Percentiles rank a stretch among this genome's conserved stretches.
Evolutionary conservation across 2,329 filamentous ascomycete genomes (phyloP).

Genomic region (Nannizziopsis arthrosporioides): DNA sequence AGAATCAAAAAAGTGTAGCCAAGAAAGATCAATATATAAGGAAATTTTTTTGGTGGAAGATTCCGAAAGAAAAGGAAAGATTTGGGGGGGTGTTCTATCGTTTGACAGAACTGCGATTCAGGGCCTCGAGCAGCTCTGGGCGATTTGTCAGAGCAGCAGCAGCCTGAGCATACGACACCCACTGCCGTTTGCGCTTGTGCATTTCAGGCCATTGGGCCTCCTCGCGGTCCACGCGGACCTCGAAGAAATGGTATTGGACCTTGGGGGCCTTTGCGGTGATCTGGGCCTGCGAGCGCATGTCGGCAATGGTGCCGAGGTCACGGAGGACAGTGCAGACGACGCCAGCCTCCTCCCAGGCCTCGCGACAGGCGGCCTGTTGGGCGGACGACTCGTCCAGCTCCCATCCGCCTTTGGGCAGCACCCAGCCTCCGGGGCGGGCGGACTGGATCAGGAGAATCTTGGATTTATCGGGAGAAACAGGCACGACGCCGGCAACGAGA

Average conservation of each 20-base stretch:
- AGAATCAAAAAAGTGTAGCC: neutral
- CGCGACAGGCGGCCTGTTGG: constrained; percentile 70
- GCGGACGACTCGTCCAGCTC: constrained; percentile 84
- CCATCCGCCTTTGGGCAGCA: constrained; percentile 95
- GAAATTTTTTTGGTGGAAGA: constrained; percentile 13
- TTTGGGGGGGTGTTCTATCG: constrained; percentile 20
- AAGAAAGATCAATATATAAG: neutral
- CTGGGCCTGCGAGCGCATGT: constrained; percentile 53
- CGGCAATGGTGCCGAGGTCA: constrained; percentile 75
- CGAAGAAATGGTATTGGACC: constrained; percentile 49
- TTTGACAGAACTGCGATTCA: constrained; percentile 67
- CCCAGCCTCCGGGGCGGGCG: constrained; percentile 82
- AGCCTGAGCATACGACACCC: constrained; percentile 81
- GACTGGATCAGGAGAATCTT: constrained; percentile 91
- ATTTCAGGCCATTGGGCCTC: constrained; percentile 85
- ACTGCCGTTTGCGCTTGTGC: constrained; percentile 79
- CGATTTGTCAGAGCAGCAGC: constrained; percentile 61
- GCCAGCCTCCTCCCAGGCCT: constrained; percentile 97
- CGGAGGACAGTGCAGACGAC: constrained; percentile 74
- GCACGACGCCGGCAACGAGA: constrained; percentile 87
- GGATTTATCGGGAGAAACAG: constrained; percentile 72
- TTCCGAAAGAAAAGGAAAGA: no score
- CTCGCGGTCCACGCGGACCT: constrained; percentile 77
- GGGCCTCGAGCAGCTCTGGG: constrained; percentile 78
- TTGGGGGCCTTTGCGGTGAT: constrained; percentile 55